These are phyloP conservation scores for Garcileccinum viscosum DNA, from an alignment of 1,284 basidiomycete genomes.

Conservation along the genomic window DNA sequence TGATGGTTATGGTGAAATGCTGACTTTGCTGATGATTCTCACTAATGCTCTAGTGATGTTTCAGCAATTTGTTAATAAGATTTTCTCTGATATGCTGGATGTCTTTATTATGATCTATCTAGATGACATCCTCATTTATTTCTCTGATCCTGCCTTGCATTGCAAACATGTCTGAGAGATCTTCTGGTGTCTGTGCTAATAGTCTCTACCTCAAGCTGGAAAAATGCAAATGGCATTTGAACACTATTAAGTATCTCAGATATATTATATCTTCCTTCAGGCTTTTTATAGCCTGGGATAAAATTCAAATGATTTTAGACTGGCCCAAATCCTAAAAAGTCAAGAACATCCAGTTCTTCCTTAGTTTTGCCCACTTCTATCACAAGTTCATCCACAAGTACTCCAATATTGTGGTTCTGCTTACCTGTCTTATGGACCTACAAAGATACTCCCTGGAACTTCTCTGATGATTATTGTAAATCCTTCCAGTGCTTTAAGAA, in stretches of 20 bases:
- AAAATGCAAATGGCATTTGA: not conserved
- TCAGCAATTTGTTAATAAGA: no score
- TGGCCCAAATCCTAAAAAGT: not conserved
- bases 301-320: not conserved
- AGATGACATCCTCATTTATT: no score
- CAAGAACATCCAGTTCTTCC: not conserved
- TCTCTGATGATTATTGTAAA: no score
- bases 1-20: not conserved
- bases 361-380: not conserved
- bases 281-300: not conserved
- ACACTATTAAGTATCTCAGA: not conserved
- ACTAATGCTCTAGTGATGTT: no score
- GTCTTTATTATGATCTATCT: no score
- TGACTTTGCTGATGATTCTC: constrained; percentile 1
- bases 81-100: no score
- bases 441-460: no score
- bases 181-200: no score
- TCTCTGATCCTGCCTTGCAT: no score
- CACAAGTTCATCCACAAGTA: not conserved
- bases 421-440: not conserved
- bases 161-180: no score
- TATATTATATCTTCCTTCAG: not conserved
- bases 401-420: not conserved
- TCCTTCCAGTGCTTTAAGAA: no score
- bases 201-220: no score